phyloP scores from a whole-genome alignment of 495 filamentous ascomycete species.

The Astrocystis sublimbata region DNA sequence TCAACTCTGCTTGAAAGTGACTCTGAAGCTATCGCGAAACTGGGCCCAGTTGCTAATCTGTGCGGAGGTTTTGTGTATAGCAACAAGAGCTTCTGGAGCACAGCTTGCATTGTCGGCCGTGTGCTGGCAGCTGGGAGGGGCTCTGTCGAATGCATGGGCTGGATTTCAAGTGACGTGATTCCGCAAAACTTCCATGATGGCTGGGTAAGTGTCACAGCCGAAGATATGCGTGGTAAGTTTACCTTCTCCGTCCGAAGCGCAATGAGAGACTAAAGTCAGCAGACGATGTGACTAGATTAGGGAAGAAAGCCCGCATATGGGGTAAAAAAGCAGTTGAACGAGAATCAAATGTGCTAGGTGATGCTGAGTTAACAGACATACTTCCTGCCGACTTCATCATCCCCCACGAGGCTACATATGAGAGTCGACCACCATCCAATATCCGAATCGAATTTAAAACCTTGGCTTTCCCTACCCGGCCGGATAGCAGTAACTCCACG shows the following conservation, averaged over 20 bases:
- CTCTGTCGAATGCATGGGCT: slow-evolving; percentile 75
- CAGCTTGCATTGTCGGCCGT: slow-evolving; percentile 71
- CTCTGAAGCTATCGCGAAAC: slow-evolving; percentile 57
- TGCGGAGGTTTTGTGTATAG: slow-evolving; percentile 76
- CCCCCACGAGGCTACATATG: slow-evolving; percentile 53
- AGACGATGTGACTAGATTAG: slow-evolving; percentile 44
- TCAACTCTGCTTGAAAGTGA: slow-evolving; percentile 78
- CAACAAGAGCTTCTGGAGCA: slow-evolving; percentile 80
- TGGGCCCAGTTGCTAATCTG: slow-evolving; percentile 71
- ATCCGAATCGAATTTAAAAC: slow-evolving; percentile 46
- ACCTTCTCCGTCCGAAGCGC: not conserved
- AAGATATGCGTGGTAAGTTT: slow-evolving; percentile 51
- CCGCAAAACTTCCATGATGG: slow-evolving; percentile 57
- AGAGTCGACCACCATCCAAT: slow-evolving; percentile 38
- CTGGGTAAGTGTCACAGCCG: slow-evolving; percentile 63
- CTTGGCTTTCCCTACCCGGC: slow-evolving; percentile 39
- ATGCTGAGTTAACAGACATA: slow-evolving; percentile 47
- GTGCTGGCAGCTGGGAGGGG: slow-evolving; percentile 67
- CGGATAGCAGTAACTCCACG: slow-evolving; percentile 38
- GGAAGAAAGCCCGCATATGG: slow-evolving; percentile 51
- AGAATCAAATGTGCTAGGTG: slow-evolving; percentile 56
- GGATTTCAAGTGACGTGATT: slow-evolving; percentile 63
- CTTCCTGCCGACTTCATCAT: slow-evolving; percentile 60
- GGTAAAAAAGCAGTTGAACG: slow-evolving; percentile 48
- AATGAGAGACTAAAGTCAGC: slow-evolving; percentile 1